Base-by-base conservation (phyloP, 306 rosid genomes). In the Ormosia semicastrata region DNA sequence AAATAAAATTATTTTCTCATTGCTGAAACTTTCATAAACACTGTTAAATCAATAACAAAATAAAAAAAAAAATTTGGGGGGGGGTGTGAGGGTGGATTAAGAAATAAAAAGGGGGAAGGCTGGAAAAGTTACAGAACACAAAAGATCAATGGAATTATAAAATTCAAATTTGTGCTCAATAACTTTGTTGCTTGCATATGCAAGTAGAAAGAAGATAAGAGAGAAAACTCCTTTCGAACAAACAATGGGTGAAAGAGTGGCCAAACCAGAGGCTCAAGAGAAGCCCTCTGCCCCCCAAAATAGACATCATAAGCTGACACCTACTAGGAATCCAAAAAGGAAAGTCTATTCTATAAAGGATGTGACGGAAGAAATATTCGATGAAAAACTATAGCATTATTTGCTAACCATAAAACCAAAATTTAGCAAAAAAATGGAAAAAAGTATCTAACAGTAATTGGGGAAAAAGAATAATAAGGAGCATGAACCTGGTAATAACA, bases 401-500 rank as follows among this genome's bases (percentile, higher is more conserved):
- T 30, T 41, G 56, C 54, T 75, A 83, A 77, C 75, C 68, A 50
- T 76, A 62, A 76, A 70, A 60, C 13, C 66, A 70, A 69, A 76
- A 52, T 41, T 52, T 49, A 52, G 66, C 43, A 60, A 49, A 74
- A 33, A 53, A 32, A 24, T 41, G 50, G 29, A 53, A 50, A 67
- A 58, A 18, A 82, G 13, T 17, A 59, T 73, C 62, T 40, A 49
- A 77, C 12, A 78, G 29, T 75, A 72, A 6, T 8, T 59, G 18
- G 15, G 57, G 29, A 5, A 47, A 67, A 46, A 75, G 5, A 41
- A 76, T 62, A 46, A 66, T 33, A 56, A 14, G 64, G 54, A 69
- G 57, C 37, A 29, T 14, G 60, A 32, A 95, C 99, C 99, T 95
- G 99, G 87, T 95, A 95, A 82, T 95, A 95, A 75, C 99, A 95